A percentile compares a stretch with the other conserved stretches of the same genome.
Evolutionary conservation across 805 yeast genomes (phyloP).

Genomic region (Candida ovalis): DNA sequence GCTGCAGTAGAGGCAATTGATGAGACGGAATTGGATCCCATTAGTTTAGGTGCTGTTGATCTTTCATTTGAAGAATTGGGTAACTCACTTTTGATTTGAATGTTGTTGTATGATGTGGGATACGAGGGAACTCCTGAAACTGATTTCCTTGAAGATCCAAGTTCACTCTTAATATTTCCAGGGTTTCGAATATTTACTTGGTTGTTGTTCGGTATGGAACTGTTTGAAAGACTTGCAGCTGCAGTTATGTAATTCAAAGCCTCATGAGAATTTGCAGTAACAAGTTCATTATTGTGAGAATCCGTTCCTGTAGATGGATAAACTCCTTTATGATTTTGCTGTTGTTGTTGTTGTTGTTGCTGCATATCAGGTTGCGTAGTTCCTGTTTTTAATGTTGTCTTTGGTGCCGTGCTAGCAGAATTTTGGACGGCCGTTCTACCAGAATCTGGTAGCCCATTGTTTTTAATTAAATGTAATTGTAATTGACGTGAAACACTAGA

Average conservation of each 20-base stretch:
- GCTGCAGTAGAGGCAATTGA: too few species aligned
- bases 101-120: constrained; percentile 2
- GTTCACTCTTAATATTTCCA: constrained; percentile 10
- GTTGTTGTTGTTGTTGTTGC: constrained; percentile 19
- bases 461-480: constrained; percentile 67
- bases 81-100: not conserved
- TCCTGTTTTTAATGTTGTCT: constrained; percentile 15
- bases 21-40: not conserved
- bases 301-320: not conserved
- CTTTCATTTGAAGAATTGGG: constrained; percentile 13
- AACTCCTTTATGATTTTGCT: not conserved
- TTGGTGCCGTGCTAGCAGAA: constrained; percentile 2
- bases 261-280: constrained; percentile 21
- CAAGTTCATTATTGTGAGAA: constrained; percentile 2
- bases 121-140: constrained; percentile 10
- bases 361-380: constrained; percentile 15
- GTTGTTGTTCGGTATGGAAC: constrained; percentile 11
- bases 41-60: constrained; percentile 4
- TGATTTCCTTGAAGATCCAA: constrained; percentile 21
- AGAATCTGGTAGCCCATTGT: constrained; percentile 49
- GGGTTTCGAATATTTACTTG: not conserved
- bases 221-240: constrained; percentile 22
- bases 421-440: constrained; percentile 24
- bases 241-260: constrained; percentile 27
- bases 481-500: constrained; percentile 76